Conservation (phyloP, 768 basidiomycete species). For the Pleurotus pulmonarius region DNA sequence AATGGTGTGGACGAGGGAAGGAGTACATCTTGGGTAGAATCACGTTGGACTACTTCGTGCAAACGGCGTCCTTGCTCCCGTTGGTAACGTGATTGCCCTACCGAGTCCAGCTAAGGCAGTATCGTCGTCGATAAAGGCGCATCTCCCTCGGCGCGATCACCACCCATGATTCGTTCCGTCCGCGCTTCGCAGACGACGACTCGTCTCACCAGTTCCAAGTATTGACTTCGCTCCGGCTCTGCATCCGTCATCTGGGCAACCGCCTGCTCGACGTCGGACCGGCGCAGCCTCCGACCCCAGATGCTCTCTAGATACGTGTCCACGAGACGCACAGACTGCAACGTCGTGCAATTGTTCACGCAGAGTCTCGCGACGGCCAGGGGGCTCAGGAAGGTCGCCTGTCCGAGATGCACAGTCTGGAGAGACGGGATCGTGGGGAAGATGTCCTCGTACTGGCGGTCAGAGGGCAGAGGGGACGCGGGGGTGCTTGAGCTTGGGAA, state of each 20-base stretch:
- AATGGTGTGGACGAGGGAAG: neutral
- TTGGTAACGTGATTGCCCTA: no score
- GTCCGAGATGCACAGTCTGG: conserved; percentile 42
- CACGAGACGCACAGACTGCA: conserved; percentile 39
- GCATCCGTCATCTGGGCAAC: conserved; percentile 19
- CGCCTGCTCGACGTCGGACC: conserved; percentile 39
- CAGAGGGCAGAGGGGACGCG: conserved; percentile 9
- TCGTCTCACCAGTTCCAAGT: conserved; percentile 30
- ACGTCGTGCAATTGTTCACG: conserved; percentile 15
- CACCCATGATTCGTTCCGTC: conserved; percentile 51
- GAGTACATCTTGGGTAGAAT: neutral
- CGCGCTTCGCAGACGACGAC: conserved; percentile 46
- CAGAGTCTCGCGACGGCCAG: conserved; percentile 30
- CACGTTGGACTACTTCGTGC: neutral
- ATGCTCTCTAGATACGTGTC: conserved; percentile 55
- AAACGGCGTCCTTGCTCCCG: neutral
- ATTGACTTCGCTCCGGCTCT: conserved; percentile 11
- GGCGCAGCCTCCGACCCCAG: conserved; percentile 52
- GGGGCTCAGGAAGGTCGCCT: conserved; percentile 43
- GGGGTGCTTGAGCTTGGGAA: conserved; percentile 12
- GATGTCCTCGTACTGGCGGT: neutral
- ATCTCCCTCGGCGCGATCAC: conserved; percentile 32
- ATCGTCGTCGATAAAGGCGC: neutral
- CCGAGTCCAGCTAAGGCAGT: no score
- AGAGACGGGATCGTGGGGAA: conserved; percentile 35